Evolutionary conservation across 257 asterid species (phyloP).

Genomic region (Penstemon davidsonii): DNA sequence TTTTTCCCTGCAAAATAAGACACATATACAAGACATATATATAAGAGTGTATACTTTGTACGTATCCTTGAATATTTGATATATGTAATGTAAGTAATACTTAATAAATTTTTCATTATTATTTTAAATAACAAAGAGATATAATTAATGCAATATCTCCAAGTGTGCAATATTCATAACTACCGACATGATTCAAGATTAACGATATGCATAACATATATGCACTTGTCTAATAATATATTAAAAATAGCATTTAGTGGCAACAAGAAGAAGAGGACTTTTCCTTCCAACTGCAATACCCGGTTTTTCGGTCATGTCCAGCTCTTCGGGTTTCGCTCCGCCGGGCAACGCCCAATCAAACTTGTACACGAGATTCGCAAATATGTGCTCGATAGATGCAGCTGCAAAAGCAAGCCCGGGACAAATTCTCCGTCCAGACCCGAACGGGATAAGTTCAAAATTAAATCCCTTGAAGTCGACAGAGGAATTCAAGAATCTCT

Average conservation of each 20-base stretch:
- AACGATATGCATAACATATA: no score
- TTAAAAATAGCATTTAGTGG: slow-evolving; percentile 9
- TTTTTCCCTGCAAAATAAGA: no score
- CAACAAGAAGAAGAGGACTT: slow-evolving; percentile 29
- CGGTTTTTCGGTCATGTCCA: slow-evolving; percentile 35
- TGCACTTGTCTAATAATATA: background rate
- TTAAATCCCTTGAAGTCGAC: background rate
- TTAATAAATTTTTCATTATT: no score
- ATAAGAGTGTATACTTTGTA: no score
- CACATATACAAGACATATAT: no score
- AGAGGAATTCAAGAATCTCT: slow-evolving; percentile 31
- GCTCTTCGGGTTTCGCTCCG: slow-evolving; percentile 26
- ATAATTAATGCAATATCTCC: no score
- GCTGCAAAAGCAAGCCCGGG: slow-evolving; percentile 28
- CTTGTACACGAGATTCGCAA: slow-evolving; percentile 34
- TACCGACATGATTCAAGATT: no score
- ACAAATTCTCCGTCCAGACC: slow-evolving; percentile 37
- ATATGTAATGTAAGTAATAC: no score
- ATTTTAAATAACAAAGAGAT: no score
- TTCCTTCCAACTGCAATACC: slow-evolving; percentile 25
- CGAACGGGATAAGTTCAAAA: slow-evolving; percentile 35
- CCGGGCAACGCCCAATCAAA: slow-evolving; percentile 30
- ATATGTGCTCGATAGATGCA: slow-evolving; percentile 6
- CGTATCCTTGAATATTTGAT: no score
- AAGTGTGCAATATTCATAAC: no score